These are phyloP conservation scores for Cinnamomum micranthum DNA, from an alignment of 164 flowering plant species.

Conservation along the genomic window DNA sequence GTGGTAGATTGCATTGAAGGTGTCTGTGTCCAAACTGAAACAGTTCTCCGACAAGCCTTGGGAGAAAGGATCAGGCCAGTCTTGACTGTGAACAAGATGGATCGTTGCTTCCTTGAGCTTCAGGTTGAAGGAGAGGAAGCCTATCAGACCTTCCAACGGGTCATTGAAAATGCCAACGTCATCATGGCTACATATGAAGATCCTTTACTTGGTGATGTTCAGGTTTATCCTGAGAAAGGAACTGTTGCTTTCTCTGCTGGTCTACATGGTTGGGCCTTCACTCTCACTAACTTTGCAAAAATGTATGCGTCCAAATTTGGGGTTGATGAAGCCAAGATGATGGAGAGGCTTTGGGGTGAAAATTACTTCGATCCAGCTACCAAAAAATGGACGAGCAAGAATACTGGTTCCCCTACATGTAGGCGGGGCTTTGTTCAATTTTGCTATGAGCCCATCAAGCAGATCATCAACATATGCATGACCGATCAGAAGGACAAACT, in stretches of 20 bases:
- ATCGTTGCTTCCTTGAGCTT: slow-evolving; percentile 22
- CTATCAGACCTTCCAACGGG: slow-evolving; percentile 20
- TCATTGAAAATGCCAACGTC: slow-evolving; percentile 22
- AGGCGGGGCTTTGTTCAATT: slow-evolving; percentile 29
- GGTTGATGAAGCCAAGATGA: slow-evolving; percentile 22
- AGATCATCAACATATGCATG: slow-evolving; percentile 27
- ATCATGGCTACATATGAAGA: slow-evolving; percentile 23
- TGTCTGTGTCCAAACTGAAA: slow-evolving; percentile 28
- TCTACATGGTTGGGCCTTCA: slow-evolving; percentile 27
- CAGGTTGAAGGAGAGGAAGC: slow-evolving; percentile 27
- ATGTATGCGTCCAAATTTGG: slow-evolving; percentile 30
- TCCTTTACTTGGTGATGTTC: slow-evolving; percentile 20
- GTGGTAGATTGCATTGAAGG: slow-evolving; percentile 26
- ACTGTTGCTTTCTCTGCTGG: slow-evolving; percentile 28
- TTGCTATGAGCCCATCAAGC: slow-evolving; percentile 29
- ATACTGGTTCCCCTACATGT: slow-evolving; percentile 22
- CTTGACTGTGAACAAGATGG: slow-evolving; percentile 24
- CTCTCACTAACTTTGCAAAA: slow-evolving; percentile 25
- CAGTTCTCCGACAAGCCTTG: slow-evolving; percentile 27
- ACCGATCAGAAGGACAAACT: slow-evolving; percentile 31
- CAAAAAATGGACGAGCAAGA: slow-evolving; percentile 27
- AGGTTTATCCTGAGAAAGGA: slow-evolving; percentile 23
- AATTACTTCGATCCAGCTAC: slow-evolving; percentile 27
- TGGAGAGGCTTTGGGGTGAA: slow-evolving; percentile 32
- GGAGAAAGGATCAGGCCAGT: slow-evolving; percentile 24